Base-by-base conservation (phyloP, 768 basidiomycete genomes). In the Termitomyces sp. region DNA sequence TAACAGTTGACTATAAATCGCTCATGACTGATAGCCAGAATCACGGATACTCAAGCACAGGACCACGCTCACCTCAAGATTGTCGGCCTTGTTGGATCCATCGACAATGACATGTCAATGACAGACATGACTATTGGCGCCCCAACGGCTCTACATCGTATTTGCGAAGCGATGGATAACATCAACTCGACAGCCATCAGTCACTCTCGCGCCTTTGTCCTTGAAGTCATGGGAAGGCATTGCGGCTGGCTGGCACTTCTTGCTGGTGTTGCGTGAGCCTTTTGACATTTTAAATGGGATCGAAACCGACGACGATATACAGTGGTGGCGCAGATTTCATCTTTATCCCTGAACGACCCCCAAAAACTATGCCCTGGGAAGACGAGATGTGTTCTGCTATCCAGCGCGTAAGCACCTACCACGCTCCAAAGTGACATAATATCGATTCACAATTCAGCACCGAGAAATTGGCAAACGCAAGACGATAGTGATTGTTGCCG, bases 191-290 rank as follows among this genome's bases (percentile, higher is more conserved):
- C 97, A 12, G 97, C 97, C 9, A 83, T 82, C 63, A 96, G 93
- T 54, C 97, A 99, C 71, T 98, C 94, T 31, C 84, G 97, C 58
- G 97, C 97, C 0, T 99, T 99, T 71, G 95, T 99, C 41, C 80
- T 99, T 43, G 97, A 98, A 72, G 97, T 98, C 54, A 99, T 98
- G 97, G 97, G 97, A n/a, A 78, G 96, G 56, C 92, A 98, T 69
- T 98, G 97, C 71, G 97, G 97, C 18, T 99, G 97, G 97, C 78
- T 98, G 16, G 94, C 97, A 4, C 77, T 98, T 24, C 79, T 94
- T 66, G 97, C 94, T 13, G 94, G 90, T 60, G 89, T 98, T 48
- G 91, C 90, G 87, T 90, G 65, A 58, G 83, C 75, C 4, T 31
- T 20, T 27, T 52, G 14, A 26, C 31, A 13, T 3, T 37, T 18